A percentile compares a stretch with the other conserved stretches of the same genome.
Conservation (phyloP, 2,329 filamentous ascomycete genomes). For the Niveomyces coronatus region DNA sequence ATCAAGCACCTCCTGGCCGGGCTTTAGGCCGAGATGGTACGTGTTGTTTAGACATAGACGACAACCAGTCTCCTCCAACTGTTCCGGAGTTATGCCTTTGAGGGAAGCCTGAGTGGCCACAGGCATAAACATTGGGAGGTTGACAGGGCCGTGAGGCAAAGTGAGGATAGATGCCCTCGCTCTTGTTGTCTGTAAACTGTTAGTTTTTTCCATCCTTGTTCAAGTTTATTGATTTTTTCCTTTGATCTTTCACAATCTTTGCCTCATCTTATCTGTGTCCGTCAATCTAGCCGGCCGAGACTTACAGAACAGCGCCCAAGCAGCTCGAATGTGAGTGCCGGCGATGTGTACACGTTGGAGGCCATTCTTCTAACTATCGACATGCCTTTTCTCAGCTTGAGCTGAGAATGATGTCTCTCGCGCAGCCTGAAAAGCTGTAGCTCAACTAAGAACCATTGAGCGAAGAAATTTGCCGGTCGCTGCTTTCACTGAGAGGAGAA, state of each 20-base stretch:
- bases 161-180: constrained; percentile 80
- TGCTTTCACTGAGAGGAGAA: too few species aligned
- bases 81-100: constrained; percentile 87
- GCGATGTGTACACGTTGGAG: constrained; percentile 40
- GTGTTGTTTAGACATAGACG: constrained; percentile 94
- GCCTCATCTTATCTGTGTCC: too few species aligned
- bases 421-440: too few species aligned
- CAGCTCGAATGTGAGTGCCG: constrained; percentile 70
- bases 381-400: constrained; percentile 15
- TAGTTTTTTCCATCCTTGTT: too few species aligned
- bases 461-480: too few species aligned
- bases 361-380: constrained; percentile 34
- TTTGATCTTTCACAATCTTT: too few species aligned
- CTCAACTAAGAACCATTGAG: too few species aligned
- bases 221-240: too few species aligned
- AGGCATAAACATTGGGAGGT: constrained; percentile 94
- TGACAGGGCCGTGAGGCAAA: constrained; percentile 83
- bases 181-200: constrained; percentile 64
- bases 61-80: constrained; percentile 82
- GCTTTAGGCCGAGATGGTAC: constrained; percentile 91
- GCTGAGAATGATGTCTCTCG: too few species aligned
- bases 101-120: constrained; percentile 94
- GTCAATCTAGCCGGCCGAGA: too few species aligned
- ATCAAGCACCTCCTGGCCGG: constrained; percentile 81
- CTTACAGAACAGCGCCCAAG: constrained; percentile 71